Conservation (phyloP, 2,329 filamentous ascomycete species). For the Neonectria ditissima region DNA sequence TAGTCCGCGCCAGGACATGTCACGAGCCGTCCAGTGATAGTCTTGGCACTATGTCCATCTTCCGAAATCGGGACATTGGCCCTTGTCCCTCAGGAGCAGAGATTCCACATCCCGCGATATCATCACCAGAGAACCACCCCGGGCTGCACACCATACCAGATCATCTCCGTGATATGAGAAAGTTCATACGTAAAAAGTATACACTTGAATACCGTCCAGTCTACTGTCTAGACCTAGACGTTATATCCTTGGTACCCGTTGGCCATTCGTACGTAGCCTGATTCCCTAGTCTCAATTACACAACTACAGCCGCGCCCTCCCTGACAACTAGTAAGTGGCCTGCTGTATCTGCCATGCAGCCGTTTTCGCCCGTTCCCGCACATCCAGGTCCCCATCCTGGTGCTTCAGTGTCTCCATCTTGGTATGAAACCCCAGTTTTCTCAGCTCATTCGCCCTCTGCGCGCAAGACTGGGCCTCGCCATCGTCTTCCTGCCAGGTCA, state of each 20-base stretch:
- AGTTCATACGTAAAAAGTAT: conserved; percentile 4
- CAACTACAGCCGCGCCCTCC: background rate
- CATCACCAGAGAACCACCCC: background rate
- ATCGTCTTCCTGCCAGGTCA: conserved; percentile 84
- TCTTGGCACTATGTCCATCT: background rate
- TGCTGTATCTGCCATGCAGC: conserved; percentile 78
- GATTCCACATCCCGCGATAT: background rate
- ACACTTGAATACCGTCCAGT: background rate
- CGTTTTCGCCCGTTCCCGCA: conserved; percentile 85
- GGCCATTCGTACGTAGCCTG: no score
- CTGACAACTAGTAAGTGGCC: conserved; percentile 42
- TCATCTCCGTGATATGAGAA: background rate
- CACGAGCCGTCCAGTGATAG: background rate
- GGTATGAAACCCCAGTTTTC: conserved; percentile 76
- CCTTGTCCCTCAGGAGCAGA: background rate
- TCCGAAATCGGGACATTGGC: background rate
- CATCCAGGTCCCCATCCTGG: conserved; percentile 81
- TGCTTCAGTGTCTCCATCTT: conserved; percentile 71
- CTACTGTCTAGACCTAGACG: conserved; percentile 1
- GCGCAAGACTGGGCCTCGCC: conserved; percentile 73
- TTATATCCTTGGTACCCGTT: background rate
- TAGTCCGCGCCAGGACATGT: background rate
- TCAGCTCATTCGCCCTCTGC: conserved; percentile 75
- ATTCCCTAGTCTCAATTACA: conserved; percentile 7
- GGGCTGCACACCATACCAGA: background rate